Conservation (phyloP, 768 basidiomycete genomes). For the Steccherinum ochraceum region DNA sequence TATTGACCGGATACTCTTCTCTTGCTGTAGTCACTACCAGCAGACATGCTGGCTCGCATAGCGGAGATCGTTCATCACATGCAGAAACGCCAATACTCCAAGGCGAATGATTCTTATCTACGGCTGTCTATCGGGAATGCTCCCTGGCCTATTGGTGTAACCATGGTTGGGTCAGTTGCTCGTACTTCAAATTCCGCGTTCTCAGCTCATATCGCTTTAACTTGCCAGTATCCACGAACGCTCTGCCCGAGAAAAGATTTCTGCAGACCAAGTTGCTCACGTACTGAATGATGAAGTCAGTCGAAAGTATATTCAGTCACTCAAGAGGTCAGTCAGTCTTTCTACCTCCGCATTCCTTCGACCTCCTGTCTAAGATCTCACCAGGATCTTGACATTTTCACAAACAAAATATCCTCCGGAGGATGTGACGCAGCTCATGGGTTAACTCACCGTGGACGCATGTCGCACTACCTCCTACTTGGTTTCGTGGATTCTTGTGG, state of each 20-base stretch:
- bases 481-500: no score
- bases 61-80: constrained; percentile 95
- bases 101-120: constrained; percentile 95
- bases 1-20: neutral
- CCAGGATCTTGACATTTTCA: constrained; percentile 86
- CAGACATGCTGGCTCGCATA: constrained; percentile 79
- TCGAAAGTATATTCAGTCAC: constrained; percentile 95
- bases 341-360: neutral
- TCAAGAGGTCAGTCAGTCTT: constrained; percentile 69
- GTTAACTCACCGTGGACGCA: constrained; percentile 40
- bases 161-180: constrained; percentile 99
- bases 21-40: constrained; percentile 55
- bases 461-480: no score
- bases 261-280: constrained; percentile 94
- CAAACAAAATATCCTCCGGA: constrained; percentile 96
- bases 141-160: constrained; percentile 99
- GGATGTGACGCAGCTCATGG: constrained; percentile 90
- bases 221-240: constrained; percentile 85
- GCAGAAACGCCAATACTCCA: constrained; percentile 94
- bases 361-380: neutral
- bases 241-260: constrained; percentile 96
- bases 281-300: constrained; percentile 99
- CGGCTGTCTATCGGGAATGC: constrained; percentile 97
- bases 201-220: neutral
- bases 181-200: constrained; percentile 33